These are phyloP conservation scores for Stereocaulon alpinum DNA, from an alignment of 495 filamentous ascomycete species.

Conservation along the genomic window DNA sequence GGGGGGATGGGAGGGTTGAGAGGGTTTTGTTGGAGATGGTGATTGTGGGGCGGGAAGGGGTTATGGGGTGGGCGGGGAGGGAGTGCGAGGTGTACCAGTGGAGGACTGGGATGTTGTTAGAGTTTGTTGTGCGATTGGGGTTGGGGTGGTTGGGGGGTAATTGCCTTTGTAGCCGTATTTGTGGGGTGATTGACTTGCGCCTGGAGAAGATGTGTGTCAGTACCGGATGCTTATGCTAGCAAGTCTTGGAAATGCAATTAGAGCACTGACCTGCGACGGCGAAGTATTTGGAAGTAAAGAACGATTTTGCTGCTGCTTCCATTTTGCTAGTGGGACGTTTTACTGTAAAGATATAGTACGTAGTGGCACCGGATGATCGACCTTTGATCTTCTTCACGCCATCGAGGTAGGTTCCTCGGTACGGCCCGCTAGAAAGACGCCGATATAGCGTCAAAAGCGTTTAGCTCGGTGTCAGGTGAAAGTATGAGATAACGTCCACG, in stretches of 20 bases:
- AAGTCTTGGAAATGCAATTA: not conserved
- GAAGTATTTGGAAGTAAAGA: conserved; percentile 75
- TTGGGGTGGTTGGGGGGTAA: no score
- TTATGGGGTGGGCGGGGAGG: conserved; percentile 72
- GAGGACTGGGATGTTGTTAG: conserved; percentile 50
- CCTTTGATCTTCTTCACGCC: no score
- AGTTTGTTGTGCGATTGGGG: no score
- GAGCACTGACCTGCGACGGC: conserved; percentile 53
- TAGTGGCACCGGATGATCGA: no score
- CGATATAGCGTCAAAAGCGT: no score
- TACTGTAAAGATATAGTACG: no score
- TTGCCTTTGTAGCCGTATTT: conserved; percentile 90
- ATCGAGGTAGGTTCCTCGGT: no score
- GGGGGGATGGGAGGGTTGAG: conserved; percentile 54
- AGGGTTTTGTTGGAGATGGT: conserved; percentile 42
- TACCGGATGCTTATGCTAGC: not conserved
- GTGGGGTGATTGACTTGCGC: conserved; percentile 68
- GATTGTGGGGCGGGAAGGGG: conserved; percentile 58
- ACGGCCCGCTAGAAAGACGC: no score
- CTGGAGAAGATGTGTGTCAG: conserved; percentile 24
- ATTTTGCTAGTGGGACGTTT: no score
- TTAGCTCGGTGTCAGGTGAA: no score
- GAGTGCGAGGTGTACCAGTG: conserved; percentile 74
- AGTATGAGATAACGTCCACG: no score
- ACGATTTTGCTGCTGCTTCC: conserved; percentile 54